These are phyloP conservation scores for Albophoma yamanashiensis DNA, from an alignment of 2,329 filamentous ascomycete genomes.

Conservation along the genomic window DNA sequence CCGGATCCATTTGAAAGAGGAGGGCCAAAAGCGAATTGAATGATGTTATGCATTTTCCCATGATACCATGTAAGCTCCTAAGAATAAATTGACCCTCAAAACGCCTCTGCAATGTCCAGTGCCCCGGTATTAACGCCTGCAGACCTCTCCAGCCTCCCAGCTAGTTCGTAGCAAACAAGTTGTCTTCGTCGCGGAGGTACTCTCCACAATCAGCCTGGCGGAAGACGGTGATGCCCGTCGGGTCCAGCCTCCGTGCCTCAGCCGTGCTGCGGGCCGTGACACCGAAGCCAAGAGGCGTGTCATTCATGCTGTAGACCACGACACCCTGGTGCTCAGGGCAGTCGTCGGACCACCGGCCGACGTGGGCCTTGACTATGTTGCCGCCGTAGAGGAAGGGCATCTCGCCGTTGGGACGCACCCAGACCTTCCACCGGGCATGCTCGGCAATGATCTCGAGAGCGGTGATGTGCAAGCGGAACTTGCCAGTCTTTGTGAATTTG, in stretches of 20 bases:
- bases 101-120: background rate
- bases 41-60: background rate
- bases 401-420: constrained; percentile 91
- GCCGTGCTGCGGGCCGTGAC: constrained; percentile 80
- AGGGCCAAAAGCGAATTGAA: background rate
- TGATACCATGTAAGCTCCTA: background rate
- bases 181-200: constrained; percentile 77
- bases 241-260: constrained; percentile 75
- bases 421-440: constrained; percentile 92
- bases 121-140: background rate
- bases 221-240: constrained; percentile 82
- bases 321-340: constrained; percentile 89
- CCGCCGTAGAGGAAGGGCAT: constrained; percentile 97
- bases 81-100: background rate
- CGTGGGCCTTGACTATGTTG: constrained; percentile 62
- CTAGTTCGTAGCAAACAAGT: constrained; percentile 34
- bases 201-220: constrained; percentile 91
- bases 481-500: constrained; percentile 94
- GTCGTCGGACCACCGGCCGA: constrained; percentile 81
- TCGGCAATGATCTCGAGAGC: constrained; percentile 77
- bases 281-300: constrained; percentile 88
- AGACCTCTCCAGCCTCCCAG: background rate
- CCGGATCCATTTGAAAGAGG: background rate
- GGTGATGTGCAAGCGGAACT: constrained; percentile 91
- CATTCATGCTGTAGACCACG: constrained; percentile 83